These are phyloP conservation scores for Furcasterigmium sp. DNA, from an alignment of 2,329 filamentous ascomycete genomes.

Conservation along the genomic window DNA sequence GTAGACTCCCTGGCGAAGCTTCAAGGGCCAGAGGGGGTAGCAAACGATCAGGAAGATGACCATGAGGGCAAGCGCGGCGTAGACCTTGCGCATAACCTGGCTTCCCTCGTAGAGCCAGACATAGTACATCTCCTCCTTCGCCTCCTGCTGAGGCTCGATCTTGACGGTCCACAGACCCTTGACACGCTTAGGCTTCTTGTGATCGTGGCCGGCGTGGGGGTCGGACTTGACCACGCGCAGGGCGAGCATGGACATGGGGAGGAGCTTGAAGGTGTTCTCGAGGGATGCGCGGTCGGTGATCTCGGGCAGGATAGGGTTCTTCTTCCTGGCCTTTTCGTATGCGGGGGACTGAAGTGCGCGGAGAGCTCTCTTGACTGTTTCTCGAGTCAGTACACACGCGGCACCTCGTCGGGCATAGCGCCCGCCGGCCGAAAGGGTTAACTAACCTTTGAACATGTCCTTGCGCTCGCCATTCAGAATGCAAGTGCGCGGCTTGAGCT, in stretches of 20 bases:
- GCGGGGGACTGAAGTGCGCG: constrained; percentile 83
- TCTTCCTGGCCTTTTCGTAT: constrained; percentile 83
- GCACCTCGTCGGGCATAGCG: neutral
- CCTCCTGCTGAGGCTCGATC: constrained; percentile 94
- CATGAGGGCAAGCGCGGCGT: constrained; percentile 76
- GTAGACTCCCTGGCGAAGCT: constrained; percentile 90
- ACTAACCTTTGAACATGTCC: constrained; percentile 89
- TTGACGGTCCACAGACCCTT: constrained; percentile 96
- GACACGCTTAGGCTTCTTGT: constrained; percentile 78
- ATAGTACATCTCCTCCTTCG: constrained; percentile 83
- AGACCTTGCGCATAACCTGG: constrained; percentile 90
- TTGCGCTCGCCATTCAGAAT: constrained; percentile 95
- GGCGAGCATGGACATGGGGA: constrained; percentile 90
- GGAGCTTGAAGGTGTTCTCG: constrained; percentile 90
- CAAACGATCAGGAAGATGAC: constrained; percentile 85
- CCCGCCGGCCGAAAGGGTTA: neutral
- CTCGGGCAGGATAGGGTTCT: constrained; percentile 83
- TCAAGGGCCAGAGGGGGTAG: constrained; percentile 93
- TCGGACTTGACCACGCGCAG: constrained; percentile 83
- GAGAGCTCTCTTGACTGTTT: constrained; percentile 86
- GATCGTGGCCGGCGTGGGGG: constrained; percentile 69
- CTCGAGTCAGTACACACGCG: neutral
- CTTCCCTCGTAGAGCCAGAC: constrained; percentile 94
- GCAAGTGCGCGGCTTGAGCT: constrained; percentile 83
- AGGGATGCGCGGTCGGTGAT: constrained; percentile 84